phyloP scores from a whole-genome alignment of 192 early-diverging fungal species.

The Coemansia aciculifera region DNA sequence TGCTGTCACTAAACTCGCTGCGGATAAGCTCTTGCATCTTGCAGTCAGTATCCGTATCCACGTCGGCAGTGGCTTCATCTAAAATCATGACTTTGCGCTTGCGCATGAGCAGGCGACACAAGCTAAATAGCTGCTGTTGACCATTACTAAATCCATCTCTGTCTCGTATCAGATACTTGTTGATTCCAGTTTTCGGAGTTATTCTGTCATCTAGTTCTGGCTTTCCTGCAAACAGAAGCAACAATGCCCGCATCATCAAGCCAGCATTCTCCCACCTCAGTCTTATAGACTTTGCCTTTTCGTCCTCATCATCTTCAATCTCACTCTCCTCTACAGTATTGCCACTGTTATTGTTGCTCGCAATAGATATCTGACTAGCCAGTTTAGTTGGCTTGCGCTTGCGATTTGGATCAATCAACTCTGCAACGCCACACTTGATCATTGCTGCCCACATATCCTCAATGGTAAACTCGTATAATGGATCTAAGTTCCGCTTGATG shows the following conservation, averaged over 20 bases:
- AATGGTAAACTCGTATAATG: conserved; percentile 53
- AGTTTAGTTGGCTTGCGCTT: not conserved
- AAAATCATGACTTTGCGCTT: conserved; percentile 59
- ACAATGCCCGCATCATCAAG: not conserved
- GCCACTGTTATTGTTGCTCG: not conserved
- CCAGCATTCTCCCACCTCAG: not conserved
- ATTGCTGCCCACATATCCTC: conserved; percentile 65
- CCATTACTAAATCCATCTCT: conserved; percentile 51
- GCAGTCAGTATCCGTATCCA: conserved; percentile 43
- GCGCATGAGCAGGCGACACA: conserved; percentile 59
- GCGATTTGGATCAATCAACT: not conserved
- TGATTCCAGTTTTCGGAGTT: not conserved
- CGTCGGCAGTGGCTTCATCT: conserved; percentile 67
- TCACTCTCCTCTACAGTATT: conserved; percentile 13
- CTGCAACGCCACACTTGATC: conserved; percentile 12
- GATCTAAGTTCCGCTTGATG: conserved; percentile 66
- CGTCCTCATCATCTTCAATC: conserved; percentile 11
- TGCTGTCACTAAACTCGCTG: conserved; percentile 48
- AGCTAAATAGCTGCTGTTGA: conserved; percentile 63
- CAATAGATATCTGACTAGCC: not conserved
- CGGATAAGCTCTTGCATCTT: conserved; percentile 40
- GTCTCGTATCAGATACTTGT: not conserved
- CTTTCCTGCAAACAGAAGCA: not conserved
- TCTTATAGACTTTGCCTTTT: not conserved
- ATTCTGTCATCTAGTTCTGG: not conserved